Base-by-base conservation (phyloP, 2,329 filamentous ascomycete genomes). In the Raffaelea arxii region DNA sequence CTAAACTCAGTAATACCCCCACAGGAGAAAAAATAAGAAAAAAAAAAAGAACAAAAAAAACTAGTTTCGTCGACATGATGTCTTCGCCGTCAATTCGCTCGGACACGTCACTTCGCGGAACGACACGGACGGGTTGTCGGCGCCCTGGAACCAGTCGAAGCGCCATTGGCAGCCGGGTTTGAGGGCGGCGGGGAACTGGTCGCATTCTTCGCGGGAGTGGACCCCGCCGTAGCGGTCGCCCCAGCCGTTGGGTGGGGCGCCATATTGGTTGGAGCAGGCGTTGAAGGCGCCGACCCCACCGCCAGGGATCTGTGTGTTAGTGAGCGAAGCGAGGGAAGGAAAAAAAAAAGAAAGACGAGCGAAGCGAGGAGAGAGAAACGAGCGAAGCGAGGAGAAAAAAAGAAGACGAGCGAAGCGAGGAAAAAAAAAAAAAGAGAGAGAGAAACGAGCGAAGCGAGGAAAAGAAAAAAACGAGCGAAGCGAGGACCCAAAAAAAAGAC, bases 121-220 rank as follows among this genome's bases (percentile, higher is more conserved):
- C 46, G 61, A 65, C 46, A 81, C 71, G 24, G 55, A 56, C 6
- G 77, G 76, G 62, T 80, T 80, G 58, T 80, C 73, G 42, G 75
- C 69, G 51, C 71, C 71, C 52, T 66, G 56, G 62, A 81, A 80
- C 77, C 77, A 82, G 64, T 80, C 74, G 56, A 80, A 82, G 50
- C 77, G 74, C 74, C 77, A 82, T 58, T 72, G 65, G 63, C 78
- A 82, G 9, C 78, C 78, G 10, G 62, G 65, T 64, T 77, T 72
- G 44, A 82, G 66, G 32, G 67, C 63, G 32, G 58, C 62, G 1
- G 78, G 78, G 62, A 78, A 74, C 44, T 59, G 56, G 49, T 68
- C 64, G 62, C 78, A 82, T 25, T 74, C 68, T 43, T 63, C 61
- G 46, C 71, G 65, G 43, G 67, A 68, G 19, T 64, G 62, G 51